Evolutionary conservation across 2,329 filamentous ascomycete species (phyloP).

Genomic region (Exophiala aquamarina): DNA sequence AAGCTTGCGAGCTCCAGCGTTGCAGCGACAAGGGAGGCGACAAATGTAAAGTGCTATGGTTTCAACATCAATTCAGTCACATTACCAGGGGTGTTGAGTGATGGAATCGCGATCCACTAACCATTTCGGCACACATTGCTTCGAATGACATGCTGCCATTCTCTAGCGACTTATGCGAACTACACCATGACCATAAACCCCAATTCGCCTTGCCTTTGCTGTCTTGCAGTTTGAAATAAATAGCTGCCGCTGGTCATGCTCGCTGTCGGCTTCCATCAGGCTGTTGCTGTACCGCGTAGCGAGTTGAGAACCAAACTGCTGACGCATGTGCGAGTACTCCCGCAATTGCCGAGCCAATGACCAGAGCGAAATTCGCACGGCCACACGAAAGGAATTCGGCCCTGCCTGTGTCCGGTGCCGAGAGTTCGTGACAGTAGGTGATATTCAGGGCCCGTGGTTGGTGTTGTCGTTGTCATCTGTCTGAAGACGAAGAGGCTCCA

Average conservation of each 20-base stretch:
- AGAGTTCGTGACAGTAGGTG: not conserved
- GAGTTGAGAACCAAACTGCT: slow-evolving; percentile 7
- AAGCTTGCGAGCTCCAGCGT: slow-evolving; percentile 7
- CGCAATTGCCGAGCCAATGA: slow-evolving; percentile 4
- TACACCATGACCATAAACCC: slow-evolving; percentile 14
- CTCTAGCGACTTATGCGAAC: slow-evolving; percentile 4
- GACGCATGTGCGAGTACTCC: slow-evolving; percentile 9
- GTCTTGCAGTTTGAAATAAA: slow-evolving; percentile 13
- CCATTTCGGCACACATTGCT: slow-evolving; percentile 12
- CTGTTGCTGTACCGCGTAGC: slow-evolving; percentile 6
- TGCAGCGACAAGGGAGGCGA: slow-evolving; percentile 4
- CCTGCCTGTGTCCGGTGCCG: not conserved
- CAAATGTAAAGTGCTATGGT: slow-evolving; percentile 7
- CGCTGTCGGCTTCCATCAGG: slow-evolving; percentile 3
- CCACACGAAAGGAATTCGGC: slow-evolving; percentile 1
- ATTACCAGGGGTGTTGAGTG: not conserved
- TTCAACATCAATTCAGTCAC: not conserved
- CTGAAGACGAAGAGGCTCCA: slow-evolving; percentile 13
- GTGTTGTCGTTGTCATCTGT: not conserved
- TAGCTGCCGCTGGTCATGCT: slow-evolving; percentile 11
- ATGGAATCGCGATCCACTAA: slow-evolving; percentile 14
- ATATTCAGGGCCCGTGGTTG: too few relatives aligned
- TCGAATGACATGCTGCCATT: slow-evolving; percentile 18
- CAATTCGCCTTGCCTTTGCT: slow-evolving; percentile 8
- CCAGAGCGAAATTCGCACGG: slow-evolving; percentile 6